Evolutionary conservation across 352 stramenopile genomes (phyloP).

Genomic region (Globisporangium mamillatum): DNA sequence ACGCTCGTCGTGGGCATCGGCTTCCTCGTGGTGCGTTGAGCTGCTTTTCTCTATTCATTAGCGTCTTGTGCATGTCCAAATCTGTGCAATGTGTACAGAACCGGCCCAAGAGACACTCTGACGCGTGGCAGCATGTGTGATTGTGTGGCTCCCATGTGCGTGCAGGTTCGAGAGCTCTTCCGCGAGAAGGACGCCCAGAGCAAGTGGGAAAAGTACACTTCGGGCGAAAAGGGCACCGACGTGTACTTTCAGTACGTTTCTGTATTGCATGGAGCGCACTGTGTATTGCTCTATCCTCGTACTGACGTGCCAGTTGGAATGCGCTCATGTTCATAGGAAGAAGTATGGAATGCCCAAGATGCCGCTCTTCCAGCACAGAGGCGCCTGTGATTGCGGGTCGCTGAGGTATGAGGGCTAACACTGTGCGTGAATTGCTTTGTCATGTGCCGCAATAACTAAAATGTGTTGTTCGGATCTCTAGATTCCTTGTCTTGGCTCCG

Average conservation of each 20-base stretch:
- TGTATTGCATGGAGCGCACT: neutral
- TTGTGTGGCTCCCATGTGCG: constrained; percentile 8
- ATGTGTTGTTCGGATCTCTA: constrained; percentile 18
- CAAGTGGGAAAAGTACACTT: constrained; percentile 58
- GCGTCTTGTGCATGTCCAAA: neutral
- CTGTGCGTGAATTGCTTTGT: neutral
- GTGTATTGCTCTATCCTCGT: neutral
- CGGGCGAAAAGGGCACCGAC: constrained; percentile 51
- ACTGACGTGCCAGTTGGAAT: neutral
- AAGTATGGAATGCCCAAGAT: constrained; percentile 75
- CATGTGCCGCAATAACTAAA: neutral
- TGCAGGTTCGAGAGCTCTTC: constrained; percentile 61
- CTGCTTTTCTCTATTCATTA: neutral
- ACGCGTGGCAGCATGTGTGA: constrained; percentile 4
- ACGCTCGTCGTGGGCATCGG: constrained; percentile 74
- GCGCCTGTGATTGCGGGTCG: constrained; percentile 66
- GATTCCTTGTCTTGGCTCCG: constrained; percentile 70
- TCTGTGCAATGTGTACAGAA: neutral
- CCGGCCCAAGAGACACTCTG: neutral
- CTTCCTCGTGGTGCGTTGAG: constrained; percentile 53
- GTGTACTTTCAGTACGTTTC: constrained; percentile 69
- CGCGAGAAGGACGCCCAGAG: constrained; percentile 43
- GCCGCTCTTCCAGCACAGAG: constrained; percentile 71
- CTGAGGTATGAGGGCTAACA: constrained; percentile 24
- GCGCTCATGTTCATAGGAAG: constrained; percentile 32